Evolutionary conservation across 495 filamentous ascomycete genomes (phyloP).

Genomic region (Apodospora peruviana): DNA sequence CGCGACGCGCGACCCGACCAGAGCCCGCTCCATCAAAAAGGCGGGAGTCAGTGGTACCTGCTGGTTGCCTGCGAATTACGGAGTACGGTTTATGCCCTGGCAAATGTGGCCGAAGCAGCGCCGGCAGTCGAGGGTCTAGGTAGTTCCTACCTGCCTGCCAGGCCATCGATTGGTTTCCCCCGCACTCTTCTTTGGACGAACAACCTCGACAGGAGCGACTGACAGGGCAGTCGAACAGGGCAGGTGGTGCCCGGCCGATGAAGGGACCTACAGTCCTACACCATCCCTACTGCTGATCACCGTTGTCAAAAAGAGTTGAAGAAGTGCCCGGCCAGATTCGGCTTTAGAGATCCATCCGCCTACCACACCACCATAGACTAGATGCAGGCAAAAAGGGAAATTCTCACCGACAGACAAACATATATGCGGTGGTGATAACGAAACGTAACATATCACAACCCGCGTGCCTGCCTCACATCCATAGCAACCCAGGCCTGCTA

Average conservation of each 20-base stretch:
- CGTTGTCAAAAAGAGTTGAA: background rate
- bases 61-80: no score
- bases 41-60: no score
- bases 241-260: background rate
- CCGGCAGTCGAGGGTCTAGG: conserved; percentile 1
- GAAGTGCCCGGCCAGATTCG: background rate
- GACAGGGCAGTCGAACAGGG: no score
- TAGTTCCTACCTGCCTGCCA: background rate
- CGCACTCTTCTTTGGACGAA: no score
- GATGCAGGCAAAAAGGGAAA: background rate
- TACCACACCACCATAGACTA: no score
- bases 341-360: no score
- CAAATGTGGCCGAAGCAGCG: conserved; percentile 10
- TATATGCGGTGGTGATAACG: background rate
- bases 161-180: no score
- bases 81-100: background rate
- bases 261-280: background rate
- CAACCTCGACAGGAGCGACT: no score
- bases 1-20: no score
- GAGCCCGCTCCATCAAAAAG: no score
- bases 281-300: background rate
- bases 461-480: background rate
- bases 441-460: background rate
- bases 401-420: background rate
- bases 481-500: background rate